Evolutionary conservation across 208 protist species (phyloP), one percentile per base, ranked within the genome.

Genomic region (Leishmania braziliensis): DNA sequence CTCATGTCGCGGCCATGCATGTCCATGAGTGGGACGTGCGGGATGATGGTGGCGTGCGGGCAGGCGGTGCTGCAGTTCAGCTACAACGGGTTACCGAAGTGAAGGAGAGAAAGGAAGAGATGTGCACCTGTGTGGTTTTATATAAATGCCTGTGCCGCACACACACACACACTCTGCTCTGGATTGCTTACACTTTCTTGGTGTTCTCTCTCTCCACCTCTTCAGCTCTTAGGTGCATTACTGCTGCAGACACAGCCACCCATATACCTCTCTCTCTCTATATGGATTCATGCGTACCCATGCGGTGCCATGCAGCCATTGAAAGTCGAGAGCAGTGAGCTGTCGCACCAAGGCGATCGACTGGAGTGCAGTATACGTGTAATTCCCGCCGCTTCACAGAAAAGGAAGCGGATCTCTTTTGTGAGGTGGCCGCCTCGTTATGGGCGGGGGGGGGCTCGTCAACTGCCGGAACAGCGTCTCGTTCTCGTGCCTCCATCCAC

Each of bases 21-120:
- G 85, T 95, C 84, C 0, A 78, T 84, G 36, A 91, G 90, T 63
- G 89, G 90, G n/a, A 76, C 84, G 12, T 95, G 90, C 75, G 90
- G 86, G 16, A 84, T 97, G 79, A 39, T 97, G 82, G 86, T 86
- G 60, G 87, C 89, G 43, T 95, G 88, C 73, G 92, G 92, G 6
- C 88, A 92, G 76, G 85, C 84, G 51, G 60, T 97, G 48, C 83
- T 95, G 85, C 93, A 97, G 83, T 36, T 95, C n/a, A 90, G 84
- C 74, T 97, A 97, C 82, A 88, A 50, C 73, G 76, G 76, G 0
- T 50, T 78, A 62, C 53, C 36, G 16, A 77, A 39, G 60, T 81
- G 56, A 77, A 33, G 73, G 36, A 56, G 10, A 50, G 26, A 60
- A 50, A 16, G 33, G 50, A 14, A 12, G 71, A n/a, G n/a, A 60